These are phyloP conservation scores for Amniculicola lignicola DNA, from an alignment of 495 filamentous ascomycete genomes.

Conservation along the genomic window DNA sequence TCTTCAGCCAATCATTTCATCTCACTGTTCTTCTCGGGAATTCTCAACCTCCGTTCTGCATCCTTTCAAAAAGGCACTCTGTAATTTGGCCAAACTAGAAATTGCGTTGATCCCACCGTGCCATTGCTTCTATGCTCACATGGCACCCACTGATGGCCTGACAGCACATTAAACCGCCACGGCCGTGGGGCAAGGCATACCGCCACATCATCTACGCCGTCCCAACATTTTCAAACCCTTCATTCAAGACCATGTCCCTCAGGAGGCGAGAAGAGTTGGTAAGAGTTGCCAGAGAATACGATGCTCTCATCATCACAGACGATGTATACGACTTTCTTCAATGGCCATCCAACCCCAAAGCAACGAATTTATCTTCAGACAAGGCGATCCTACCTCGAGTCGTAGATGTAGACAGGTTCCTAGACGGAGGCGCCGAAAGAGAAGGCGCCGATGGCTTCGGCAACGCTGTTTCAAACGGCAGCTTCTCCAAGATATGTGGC, in stretches of 20 bases:
- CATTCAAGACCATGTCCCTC: constrained; percentile 67
- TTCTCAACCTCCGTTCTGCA: too few relatives aligned
- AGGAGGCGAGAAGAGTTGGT: constrained; percentile 60
- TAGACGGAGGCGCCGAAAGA: constrained; percentile 50
- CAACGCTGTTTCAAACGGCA: constrained; percentile 75
- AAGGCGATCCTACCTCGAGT: constrained; percentile 62
- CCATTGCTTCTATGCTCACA: too few relatives aligned
- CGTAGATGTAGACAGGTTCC: constrained; percentile 69
- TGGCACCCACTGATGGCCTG: constrained; percentile 11
- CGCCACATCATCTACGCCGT: constrained; percentile 80
- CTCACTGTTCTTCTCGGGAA: too few relatives aligned
- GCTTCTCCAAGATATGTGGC: constrained; percentile 79
- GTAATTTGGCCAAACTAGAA: too few relatives aligned
- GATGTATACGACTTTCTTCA: constrained; percentile 90
- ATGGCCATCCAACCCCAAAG: constrained; percentile 53
- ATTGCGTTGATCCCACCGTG: too few relatives aligned
- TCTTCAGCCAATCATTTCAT: too few relatives aligned
- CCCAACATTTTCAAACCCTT: constrained; percentile 80
- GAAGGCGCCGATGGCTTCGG: constrained; percentile 57
- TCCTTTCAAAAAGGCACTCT: too few relatives aligned
- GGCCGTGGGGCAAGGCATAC: constrained; percentile 62
- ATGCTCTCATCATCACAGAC: constrained; percentile 78
- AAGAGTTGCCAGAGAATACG: constrained; percentile 62
- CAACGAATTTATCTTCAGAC: constrained; percentile 30
- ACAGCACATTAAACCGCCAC: constrained; percentile 23